Conservation (phyloP, 108 stramenopile genomes). For the Asterionellopsis glacialis region DNA sequence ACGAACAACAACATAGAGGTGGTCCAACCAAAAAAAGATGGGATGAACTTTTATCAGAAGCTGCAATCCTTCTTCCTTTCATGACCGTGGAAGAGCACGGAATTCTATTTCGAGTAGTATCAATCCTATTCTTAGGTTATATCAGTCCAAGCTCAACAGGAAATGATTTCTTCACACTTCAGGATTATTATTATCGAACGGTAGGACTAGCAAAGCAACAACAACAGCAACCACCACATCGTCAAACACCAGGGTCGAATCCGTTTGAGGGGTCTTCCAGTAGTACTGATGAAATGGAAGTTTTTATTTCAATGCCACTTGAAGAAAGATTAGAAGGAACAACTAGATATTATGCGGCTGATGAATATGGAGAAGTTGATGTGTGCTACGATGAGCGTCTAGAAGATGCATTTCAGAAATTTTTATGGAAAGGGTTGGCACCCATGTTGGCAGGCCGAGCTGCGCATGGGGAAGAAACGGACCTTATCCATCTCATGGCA, state of each 20-base stretch:
- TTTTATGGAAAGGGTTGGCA: conserved; percentile 25
- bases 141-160: conserved; percentile 45
- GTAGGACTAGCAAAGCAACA: background rate
- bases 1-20: background rate
- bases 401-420: conserved; percentile 28
- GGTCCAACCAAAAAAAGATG: background rate
- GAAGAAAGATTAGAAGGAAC: conserved; percentile 31
- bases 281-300: background rate
- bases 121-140: conserved; percentile 40
- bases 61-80: conserved; percentile 18
- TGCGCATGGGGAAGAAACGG: conserved; percentile 25
- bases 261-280: background rate
- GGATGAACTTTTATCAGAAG: conserved; percentile 31
- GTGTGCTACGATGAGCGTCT: conserved; percentile 16
- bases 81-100: conserved; percentile 48
- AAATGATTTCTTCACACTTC: conserved; percentile 31
- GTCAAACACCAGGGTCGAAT: background rate
- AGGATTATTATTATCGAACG: conserved; percentile 10
- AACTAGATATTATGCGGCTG: conserved; percentile 14
- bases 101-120: conserved; percentile 20
- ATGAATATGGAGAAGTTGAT: conserved; percentile 38
- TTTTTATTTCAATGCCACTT: conserved; percentile 26
- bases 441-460: conserved; percentile 33
- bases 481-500: conserved; percentile 42
- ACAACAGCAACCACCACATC: background rate